Evolutionary conservation across 2,329 filamentous ascomycete species (phyloP).

Genomic region (Phoma herbarum): DNA sequence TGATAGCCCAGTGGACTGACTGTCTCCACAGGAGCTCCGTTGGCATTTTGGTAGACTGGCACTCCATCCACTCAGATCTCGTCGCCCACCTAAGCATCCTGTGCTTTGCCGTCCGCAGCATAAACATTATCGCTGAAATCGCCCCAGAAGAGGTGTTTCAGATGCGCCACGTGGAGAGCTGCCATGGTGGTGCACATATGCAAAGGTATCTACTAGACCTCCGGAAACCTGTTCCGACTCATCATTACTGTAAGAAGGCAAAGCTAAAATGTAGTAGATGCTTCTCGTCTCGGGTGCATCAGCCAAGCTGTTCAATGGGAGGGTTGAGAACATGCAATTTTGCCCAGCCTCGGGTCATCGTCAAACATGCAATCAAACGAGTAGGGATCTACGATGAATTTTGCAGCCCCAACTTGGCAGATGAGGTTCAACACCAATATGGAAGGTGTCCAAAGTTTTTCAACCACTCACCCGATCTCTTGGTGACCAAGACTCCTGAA

Average conservation of each 20-base stretch:
- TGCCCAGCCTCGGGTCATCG: neutral
- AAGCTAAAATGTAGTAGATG: neutral
- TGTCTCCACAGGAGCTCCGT: conserved; percentile 30
- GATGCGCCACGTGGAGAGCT: neutral
- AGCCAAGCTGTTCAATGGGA: neutral
- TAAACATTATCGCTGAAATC: neutral
- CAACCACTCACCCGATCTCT: neutral
- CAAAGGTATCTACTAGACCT: neutral
- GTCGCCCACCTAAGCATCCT: neutral
- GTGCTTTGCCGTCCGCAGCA: neutral
- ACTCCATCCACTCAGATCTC: neutral
- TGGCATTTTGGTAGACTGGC: neutral
- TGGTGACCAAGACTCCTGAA: neutral
- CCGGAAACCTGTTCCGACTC: neutral
- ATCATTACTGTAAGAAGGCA: neutral
- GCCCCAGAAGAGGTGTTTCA: neutral
- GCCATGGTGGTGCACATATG: neutral
- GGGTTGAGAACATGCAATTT: neutral
- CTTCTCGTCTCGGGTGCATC: neutral
- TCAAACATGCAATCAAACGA: neutral
- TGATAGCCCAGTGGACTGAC: conserved; percentile 44
- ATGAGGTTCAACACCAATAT: neutral
- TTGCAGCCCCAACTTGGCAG: neutral
- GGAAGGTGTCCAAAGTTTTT: neutral
- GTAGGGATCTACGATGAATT: neutral